These are phyloP conservation scores for Aegilops bicornis DNA, from an alignment of 176 grass and related monocot genomes.

Conservation along the genomic window DNA sequence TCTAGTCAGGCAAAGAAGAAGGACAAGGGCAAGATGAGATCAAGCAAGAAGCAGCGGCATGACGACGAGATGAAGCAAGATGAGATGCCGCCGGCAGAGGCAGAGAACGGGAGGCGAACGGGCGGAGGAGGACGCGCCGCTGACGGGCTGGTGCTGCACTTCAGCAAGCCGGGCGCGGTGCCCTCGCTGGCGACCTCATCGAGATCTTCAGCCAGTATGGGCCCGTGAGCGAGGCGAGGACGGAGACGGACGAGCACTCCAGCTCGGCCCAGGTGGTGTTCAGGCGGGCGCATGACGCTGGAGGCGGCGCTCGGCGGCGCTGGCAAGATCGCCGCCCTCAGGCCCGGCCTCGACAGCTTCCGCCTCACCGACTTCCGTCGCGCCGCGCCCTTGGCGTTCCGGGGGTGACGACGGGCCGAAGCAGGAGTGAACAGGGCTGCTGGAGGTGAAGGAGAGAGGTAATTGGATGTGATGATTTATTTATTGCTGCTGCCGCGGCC, in stretches of 20 bases:
- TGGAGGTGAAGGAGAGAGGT: background rate
- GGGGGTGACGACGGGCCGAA: background rate
- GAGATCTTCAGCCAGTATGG: slow-evolving; percentile 72
- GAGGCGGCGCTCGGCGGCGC: slow-evolving; percentile 54
- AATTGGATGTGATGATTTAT: background rate
- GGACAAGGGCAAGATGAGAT: slow-evolving; percentile 34
- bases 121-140: slow-evolving; percentile 25
- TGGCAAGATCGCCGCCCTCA: slow-evolving; percentile 58
- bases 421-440: slow-evolving; percentile 13
- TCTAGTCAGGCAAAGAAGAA: slow-evolving; percentile 50
- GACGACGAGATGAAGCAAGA: too few relatives aligned
- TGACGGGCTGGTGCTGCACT: slow-evolving; percentile 52
- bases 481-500: background rate
- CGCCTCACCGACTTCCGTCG: slow-evolving; percentile 54
- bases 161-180: slow-evolving; percentile 39
- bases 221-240: slow-evolving; percentile 59
- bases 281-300: slow-evolving; percentile 62
- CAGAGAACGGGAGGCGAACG: slow-evolving; percentile 36
- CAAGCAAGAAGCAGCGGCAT: slow-evolving; percentile 30
- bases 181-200: slow-evolving; percentile 57
- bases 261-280: slow-evolving; percentile 58
- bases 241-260: slow-evolving; percentile 28
- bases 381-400: background rate
- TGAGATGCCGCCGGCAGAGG: background rate
- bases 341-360: slow-evolving; percentile 51